A percentile compares a stretch with the other conserved stretches of the same genome.
phyloP scores from a whole-genome alignment of 2,329 filamentous ascomycete genomes.

The Epichloe sp. region DNA sequence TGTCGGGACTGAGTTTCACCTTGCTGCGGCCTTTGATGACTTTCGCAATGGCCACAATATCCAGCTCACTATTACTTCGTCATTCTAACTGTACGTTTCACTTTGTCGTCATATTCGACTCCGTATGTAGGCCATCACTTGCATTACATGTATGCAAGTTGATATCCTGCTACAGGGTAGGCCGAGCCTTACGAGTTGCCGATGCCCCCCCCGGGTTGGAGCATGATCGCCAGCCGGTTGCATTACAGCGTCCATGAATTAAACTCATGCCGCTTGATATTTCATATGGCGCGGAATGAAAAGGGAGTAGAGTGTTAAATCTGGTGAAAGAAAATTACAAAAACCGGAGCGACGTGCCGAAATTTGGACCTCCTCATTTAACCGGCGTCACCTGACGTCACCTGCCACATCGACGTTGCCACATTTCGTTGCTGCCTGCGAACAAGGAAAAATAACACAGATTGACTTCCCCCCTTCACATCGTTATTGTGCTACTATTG shows the following conservation, averaged over 20 bases:
- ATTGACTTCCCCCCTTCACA: too few species aligned
- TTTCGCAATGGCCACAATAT: neutral
- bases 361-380: neutral
- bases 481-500: too few species aligned
- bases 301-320: too few species aligned
- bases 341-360: neutral
- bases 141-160: too few species aligned
- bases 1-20: too few species aligned
- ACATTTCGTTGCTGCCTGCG: neutral
- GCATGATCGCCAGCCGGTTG: too few species aligned
- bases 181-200: too few species aligned
- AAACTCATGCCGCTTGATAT: too few species aligned
- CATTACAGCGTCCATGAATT: too few species aligned
- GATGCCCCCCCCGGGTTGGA: too few species aligned
- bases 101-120: neutral
- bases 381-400: conserved; percentile 6
- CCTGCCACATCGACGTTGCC: neutral
- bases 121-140: too few species aligned
- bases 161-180: too few species aligned
- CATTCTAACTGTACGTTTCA: neutral
- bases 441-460: neutral
- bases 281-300: neutral
- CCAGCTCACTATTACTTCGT: neutral
- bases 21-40: neutral
- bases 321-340: neutral